Evolutionary conservation across 1,139 yeast genomes (phyloP).

Genomic region (Diutina mesorugosa): DNA sequence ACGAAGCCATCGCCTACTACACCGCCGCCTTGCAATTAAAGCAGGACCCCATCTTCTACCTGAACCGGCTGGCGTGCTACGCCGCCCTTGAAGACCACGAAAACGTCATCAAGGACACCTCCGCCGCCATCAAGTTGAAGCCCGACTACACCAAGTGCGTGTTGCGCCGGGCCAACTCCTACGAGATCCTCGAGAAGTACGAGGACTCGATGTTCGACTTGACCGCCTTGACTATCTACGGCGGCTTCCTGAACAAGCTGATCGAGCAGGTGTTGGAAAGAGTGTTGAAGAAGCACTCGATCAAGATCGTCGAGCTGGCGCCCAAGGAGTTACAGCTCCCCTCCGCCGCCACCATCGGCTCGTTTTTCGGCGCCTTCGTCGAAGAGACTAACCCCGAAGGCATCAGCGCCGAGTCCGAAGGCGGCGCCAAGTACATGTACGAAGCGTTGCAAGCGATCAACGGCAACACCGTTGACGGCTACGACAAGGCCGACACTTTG

Average conservation of each 20-base stretch:
- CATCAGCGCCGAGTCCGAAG: slow-evolving; percentile 31
- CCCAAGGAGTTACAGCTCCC: slow-evolving; percentile 54
- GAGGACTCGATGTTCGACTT: slow-evolving; percentile 86
- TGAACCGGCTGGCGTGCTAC: slow-evolving; percentile 93
- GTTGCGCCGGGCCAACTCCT: slow-evolving; percentile 63
- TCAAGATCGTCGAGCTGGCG: slow-evolving; percentile 49
- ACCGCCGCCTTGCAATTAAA: slow-evolving; percentile 63
- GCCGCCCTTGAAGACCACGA: slow-evolving; percentile 69
- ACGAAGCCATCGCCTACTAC: slow-evolving; percentile 66
- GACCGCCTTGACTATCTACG: slow-evolving; percentile 69
- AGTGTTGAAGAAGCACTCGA: slow-evolving; percentile 67
- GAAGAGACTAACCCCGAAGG: slow-evolving; percentile 34
- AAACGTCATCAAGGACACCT: slow-evolving; percentile 77
- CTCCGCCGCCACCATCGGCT: slow-evolving; percentile 71
- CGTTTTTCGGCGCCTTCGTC: slow-evolving; percentile 73
- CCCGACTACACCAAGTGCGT: slow-evolving; percentile 84
- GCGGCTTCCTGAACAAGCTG: slow-evolving; percentile 67
- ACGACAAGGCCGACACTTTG: slow-evolving; percentile 59
- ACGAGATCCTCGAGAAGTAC: slow-evolving; percentile 67
- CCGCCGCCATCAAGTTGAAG: slow-evolving; percentile 71
- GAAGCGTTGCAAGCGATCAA: slow-evolving; percentile 57
- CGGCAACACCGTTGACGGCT: slow-evolving; percentile 56
- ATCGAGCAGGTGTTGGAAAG: slow-evolving; percentile 80
- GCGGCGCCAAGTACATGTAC: slow-evolving; percentile 44
- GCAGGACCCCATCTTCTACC: slow-evolving; percentile 78